Base-by-base conservation (phyloP, 768 basidiomycete species). In the Suillus brevipes region DNA sequence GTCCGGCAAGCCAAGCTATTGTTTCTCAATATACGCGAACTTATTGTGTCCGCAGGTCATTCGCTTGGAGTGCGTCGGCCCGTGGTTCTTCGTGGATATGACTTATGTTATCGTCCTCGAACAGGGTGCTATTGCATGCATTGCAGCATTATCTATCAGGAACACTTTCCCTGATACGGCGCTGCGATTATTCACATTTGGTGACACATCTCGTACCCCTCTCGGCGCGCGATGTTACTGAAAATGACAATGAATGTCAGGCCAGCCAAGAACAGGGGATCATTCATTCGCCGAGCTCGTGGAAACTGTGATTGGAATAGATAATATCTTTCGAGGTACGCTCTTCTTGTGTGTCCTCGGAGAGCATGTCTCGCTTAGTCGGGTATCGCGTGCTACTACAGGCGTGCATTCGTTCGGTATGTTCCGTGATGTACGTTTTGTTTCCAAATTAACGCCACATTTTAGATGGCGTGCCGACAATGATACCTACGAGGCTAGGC, bases 211-310 rank as follows among this genome's bases (percentile, higher is more conserved):
- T 20, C 36, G 50, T 34, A 36, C 23, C 2, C 52, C 3, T 38
- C 4, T 50, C 20, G 34, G 34, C 34, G 13, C 45, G 59, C 47
- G 28, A 57, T 38, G 10, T 37, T 6, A 1, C 49, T 47, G 45
- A 61, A 60, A 34, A 43, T 31, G 23, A n/a, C n/a, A 34, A 43
- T 31, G 23, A n/a, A 18, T 16, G n/a, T 2, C 55, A 84, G 84
- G 84, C 16, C 85, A 86, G 71, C 85, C 84, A 16, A 75, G 85
- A 34, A 79, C 79, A 12, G 85, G 84, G 13, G 75, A 85, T 61
- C 64, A 65, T 0, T 70, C 69, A 2, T 85, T 80, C 65, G 79
- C 81, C 6, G 70, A 78, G 3, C 71, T 81, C 6, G 78, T 82
- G 4, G 83, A 84, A 64, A 65, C 66, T 10, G 62, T 65, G 9